Evolutionary conservation across 495 filamentous ascomycete genomes (phyloP).

Genomic region (Neurospora cerealis): DNA sequence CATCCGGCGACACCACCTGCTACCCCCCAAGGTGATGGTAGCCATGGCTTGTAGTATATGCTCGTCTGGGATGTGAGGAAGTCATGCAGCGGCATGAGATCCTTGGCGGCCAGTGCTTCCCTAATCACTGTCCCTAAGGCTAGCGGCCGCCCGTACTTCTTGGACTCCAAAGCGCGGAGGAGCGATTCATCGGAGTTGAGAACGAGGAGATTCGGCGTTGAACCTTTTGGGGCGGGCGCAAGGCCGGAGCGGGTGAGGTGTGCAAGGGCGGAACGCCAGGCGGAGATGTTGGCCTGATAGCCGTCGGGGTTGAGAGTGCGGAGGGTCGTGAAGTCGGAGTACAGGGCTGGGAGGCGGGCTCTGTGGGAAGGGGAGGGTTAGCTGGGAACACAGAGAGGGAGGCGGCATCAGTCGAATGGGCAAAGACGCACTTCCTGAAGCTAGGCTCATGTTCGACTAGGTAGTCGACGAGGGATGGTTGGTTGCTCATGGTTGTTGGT

Average conservation of each 20-base stretch:
- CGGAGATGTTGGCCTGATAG: slow-evolving; percentile 72
- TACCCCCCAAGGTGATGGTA: slow-evolving; percentile 3
- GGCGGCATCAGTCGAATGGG: background rate
- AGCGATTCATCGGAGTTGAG: slow-evolving; percentile 62
- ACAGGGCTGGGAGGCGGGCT: slow-evolving; percentile 80
- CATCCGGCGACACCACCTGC: slow-evolving; percentile 55
- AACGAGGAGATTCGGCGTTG: slow-evolving; percentile 41
- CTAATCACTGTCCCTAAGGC: slow-evolving; percentile 70
- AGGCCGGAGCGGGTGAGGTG: slow-evolving; percentile 55
- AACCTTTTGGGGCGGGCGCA: slow-evolving; percentile 40
- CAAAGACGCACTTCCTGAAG: slow-evolving; percentile 30
- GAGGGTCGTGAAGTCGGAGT: slow-evolving; percentile 81
- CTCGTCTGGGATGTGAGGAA: slow-evolving; percentile 51
- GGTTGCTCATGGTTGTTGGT: slow-evolving; percentile 21
- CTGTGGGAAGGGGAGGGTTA: slow-evolving; percentile 28
- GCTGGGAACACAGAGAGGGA: background rate
- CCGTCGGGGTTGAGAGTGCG: slow-evolving; percentile 80
- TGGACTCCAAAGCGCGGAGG: slow-evolving; percentile 57
- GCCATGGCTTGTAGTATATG: slow-evolving; percentile 48
- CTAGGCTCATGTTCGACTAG: slow-evolving; percentile 35
- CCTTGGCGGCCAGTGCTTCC: slow-evolving; percentile 58
- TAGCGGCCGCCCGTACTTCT: slow-evolving; percentile 76
- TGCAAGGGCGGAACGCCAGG: slow-evolving; percentile 71
- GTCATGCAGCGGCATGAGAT: slow-evolving; percentile 57
- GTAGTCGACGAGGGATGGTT: slow-evolving; percentile 29